Evolutionary conservation across 2,329 filamentous ascomycete species (phyloP).

Genomic region (Phialocephala subalpina): DNA sequence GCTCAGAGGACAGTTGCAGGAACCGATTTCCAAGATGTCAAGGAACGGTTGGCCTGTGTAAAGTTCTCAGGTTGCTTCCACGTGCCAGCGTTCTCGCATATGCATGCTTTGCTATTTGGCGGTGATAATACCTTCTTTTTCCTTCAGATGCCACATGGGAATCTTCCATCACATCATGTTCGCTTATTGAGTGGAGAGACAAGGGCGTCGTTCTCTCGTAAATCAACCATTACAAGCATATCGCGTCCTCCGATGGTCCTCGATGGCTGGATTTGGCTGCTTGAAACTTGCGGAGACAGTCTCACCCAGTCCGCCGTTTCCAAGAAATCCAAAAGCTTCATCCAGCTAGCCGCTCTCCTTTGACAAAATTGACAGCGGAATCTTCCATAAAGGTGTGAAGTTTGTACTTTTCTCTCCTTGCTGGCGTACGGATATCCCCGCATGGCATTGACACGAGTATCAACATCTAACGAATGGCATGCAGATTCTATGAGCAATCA

Average conservation of each 20-base stretch:
- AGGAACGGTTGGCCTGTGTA: constrained; percentile 9
- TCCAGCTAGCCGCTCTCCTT: background rate
- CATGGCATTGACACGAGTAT: background rate
- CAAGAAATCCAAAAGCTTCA: background rate
- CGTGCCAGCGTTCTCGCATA: background rate
- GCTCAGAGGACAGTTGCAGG: too few relatives aligned
- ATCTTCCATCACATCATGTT: background rate
- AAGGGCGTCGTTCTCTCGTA: background rate
- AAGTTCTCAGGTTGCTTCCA: background rate
- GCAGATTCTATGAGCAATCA: background rate
- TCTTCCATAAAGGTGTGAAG: constrained; percentile 1
- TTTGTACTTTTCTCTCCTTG: background rate
- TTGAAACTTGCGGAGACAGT: background rate
- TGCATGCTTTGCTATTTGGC: constrained; percentile 2
- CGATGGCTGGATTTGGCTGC: background rate
- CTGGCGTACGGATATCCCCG: background rate
- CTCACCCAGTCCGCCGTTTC: background rate
- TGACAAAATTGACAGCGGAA: background rate
- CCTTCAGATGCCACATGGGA: background rate
- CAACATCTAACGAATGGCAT: background rate
- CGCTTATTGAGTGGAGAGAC: background rate
- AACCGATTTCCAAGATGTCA: background rate
- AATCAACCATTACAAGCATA: background rate
- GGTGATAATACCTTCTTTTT: background rate
- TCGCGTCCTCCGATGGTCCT: background rate